Evolutionary conservation across 768 basidiomycete species (phyloP).

Genomic region (Daedaleopsis nitida): DNA sequence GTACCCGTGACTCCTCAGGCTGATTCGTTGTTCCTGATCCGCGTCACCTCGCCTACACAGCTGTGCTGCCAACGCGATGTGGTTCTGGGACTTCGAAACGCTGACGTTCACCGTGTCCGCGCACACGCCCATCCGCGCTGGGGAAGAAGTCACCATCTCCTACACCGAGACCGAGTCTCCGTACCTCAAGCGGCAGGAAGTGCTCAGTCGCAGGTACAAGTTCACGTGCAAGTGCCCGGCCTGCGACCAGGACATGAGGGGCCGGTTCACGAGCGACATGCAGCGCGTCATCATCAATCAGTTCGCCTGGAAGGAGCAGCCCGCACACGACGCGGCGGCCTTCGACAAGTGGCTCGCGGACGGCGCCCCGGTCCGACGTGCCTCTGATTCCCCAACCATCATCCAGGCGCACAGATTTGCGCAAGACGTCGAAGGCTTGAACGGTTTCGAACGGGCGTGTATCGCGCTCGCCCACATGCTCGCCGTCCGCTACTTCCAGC

Average conservation of each 20-base stretch:
- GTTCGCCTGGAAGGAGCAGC: neutral
- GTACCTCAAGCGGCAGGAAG: neutral
- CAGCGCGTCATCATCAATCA: neutral
- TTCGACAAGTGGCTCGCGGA: too few relatives aligned
- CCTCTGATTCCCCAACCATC: too few relatives aligned
- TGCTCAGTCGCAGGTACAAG: neutral
- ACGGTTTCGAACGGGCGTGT: too few relatives aligned
- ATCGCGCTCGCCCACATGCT: too few relatives aligned
- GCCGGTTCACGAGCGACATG: neutral
- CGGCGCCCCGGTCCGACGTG: too few relatives aligned
- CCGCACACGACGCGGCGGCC: neutral
- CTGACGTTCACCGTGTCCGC: constrained; percentile 1
- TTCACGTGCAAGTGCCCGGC: neutral
- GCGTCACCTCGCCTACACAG: neutral
- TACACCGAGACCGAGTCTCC: neutral
- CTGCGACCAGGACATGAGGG: neutral
- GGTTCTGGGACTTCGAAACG: neutral
- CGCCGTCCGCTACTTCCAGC: too few relatives aligned
- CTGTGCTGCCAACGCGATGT: neutral
- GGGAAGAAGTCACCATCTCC: constrained; percentile 4
- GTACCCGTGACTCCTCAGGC: too few relatives aligned
- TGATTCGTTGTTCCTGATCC: too few relatives aligned
- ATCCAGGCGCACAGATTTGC: too few relatives aligned
- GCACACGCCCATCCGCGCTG: neutral
- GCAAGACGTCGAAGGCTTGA: too few relatives aligned